These are phyloP conservation scores for Vanrija sp. DNA, from an alignment of 1,284 basidiomycete genomes.

Conservation along the genomic window DNA sequence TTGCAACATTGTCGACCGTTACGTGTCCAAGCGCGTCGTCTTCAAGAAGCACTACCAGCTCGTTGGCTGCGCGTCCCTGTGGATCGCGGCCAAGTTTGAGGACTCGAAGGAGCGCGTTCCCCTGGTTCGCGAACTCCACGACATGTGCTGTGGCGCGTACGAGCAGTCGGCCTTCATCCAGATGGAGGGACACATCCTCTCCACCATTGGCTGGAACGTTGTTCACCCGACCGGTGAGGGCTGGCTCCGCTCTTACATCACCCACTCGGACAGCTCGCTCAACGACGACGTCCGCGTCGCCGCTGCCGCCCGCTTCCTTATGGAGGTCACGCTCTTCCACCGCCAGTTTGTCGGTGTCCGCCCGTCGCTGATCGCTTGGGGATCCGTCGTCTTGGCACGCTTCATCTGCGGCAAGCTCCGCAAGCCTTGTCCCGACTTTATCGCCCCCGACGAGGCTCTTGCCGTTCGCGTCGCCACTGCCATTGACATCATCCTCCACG, in stretches of 20 bases:
- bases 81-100: slow-evolving; percentile 99
- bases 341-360: slow-evolving; percentile 85
- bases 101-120: slow-evolving; percentile 98
- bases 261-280: slow-evolving; percentile 52
- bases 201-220: slow-evolving; percentile 91
- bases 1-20: slow-evolving; percentile 98
- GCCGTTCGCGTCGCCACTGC: slow-evolving; percentile 59
- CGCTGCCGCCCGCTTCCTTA: slow-evolving; percentile 91
- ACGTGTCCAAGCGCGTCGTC: slow-evolving; percentile 95
- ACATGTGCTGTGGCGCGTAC: slow-evolving; percentile 92
- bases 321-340: slow-evolving; percentile 97
- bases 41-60: slow-evolving; percentile 99
- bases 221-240: slow-evolving; percentile 98
- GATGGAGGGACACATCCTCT: slow-evolving; percentile 92
- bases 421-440: slow-evolving; percentile 54
- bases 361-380: slow-evolving; percentile 81
- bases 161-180: slow-evolving; percentile 94
- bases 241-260: slow-evolving; percentile 68
- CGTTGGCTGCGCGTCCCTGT: slow-evolving; percentile 94
- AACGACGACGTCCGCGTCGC: slow-evolving; percentile 84
- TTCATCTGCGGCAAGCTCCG: slow-evolving; percentile 75
- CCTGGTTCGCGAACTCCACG: slow-evolving; percentile 84
- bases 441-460: slow-evolving; percentile 21
- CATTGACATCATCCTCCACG: slow-evolving; percentile 78
- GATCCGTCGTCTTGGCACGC: slow-evolving; percentile 81